Base-by-base conservation (phyloP, 306 rosid species). In the Arachis stenosperma region DNA sequence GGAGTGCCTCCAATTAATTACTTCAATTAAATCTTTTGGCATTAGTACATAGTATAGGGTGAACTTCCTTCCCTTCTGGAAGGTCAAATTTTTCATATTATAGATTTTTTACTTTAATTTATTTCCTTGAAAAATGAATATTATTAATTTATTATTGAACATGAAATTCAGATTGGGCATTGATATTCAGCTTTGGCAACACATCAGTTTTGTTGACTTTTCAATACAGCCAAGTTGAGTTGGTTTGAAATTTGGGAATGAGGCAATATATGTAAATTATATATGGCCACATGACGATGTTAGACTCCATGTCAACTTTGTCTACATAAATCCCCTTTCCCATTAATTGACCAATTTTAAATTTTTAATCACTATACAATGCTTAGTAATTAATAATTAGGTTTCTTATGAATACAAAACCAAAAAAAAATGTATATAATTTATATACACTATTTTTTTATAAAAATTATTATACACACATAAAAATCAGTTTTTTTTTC, bases 51-150 rank as follows among this genome's bases (percentile, higher is more conserved):
- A 4, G 33, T 41, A 44, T 17, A 54, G 52, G 76, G 43, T 78
- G 87, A 80, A 82, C 65, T 74, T 69, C 44, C 3, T 59, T 13
- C 11, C 50, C 43, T 56, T 89, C 90, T 84, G 5, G 82, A 84
- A 84, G 82, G 85, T 87, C 87, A 83, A 81, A 58, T 52, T 37
- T 55, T 57, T 14, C 72, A 73, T 40, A 70, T 33, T 33, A 33
- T 33, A 33, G 37, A 33, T 33, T 33, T 33, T 33, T 33, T 33
- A 33, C 2, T 33, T 33, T 33, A 22, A 22, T 22, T 22, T 22
- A 1, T 22, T 22, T 22, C 4, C 4, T 33, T 33, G 37, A 33
- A 33, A 33, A 33, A 33, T 33, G 4, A 33, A 33, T 33, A 33
- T 33, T 33, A 83, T 0, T 17, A 17, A 17, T 17, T 17, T 17